Evolutionary conservation across 1,284 basidiomycete genomes (phyloP), one percentile per base, ranked within the genome.

Genomic region (Fomitopsis palustris): DNA sequence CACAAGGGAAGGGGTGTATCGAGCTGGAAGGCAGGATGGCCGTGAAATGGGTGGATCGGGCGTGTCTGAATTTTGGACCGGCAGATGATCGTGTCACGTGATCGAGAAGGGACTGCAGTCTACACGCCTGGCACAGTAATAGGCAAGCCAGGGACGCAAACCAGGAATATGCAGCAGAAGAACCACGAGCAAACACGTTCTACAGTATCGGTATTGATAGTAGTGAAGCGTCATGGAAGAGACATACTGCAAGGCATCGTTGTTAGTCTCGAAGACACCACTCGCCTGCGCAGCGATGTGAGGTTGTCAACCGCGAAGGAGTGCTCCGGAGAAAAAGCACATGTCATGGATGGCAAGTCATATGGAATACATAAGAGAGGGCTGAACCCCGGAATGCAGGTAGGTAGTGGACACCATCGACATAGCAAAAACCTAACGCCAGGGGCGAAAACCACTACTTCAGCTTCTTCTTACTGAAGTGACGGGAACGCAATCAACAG

Each of bases 381-480:
- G 51, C 27, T 33, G 17, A 21, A 25, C 42, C 52, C 43, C 29
- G 31, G 35, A n/a, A 51, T 56, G 25, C 54, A 31, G 23, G 49
- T 52, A 52, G 49, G 19, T 53, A 43, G 33, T 54, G 59, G 51
- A 56, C 54, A 57, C 60, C 59, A 56, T 60, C 58, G 56, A 55
- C 57, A 55, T 41, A 60, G 47, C 57, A 47, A 27, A 55, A 55
- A 52, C 35, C 45, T 29, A 47, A 6, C 53, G 19, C 47, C 21
- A 51, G 45, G 61, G 57, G 59, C 63, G 69, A 67, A 67, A 58
- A 70, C 71, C 72, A 86, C 82, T 95, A 95, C 87, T 96, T 97
- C 76, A 96, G 84, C 85, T 97, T 97, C 89, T 95, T 95, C 87
- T 95, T 91, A 57, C 88, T 90, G 67, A 66, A 61, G 61, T 9